A percentile compares a stretch with the other conserved stretches of the same genome.
phyloP scores from a whole-genome alignment of 495 filamentous ascomycete genomes.

The Penicillium herquei region DNA sequence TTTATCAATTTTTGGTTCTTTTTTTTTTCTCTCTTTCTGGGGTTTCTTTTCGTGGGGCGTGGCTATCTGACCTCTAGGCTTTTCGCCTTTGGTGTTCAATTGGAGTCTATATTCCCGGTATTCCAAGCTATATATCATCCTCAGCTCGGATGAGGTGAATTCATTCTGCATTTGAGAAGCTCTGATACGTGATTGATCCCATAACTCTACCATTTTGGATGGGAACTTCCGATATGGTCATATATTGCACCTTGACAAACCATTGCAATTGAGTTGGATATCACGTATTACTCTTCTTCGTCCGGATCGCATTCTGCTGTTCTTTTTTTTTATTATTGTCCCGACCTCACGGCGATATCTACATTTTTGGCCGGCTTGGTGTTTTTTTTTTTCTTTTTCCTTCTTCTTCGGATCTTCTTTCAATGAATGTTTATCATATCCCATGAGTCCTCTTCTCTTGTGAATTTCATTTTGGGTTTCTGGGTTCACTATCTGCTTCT shows the following conservation, averaged over 20 bases:
- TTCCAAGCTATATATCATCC: neutral
- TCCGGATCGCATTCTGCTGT: slow-evolving; percentile 7
- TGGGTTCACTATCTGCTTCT: neutral
- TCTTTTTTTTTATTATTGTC: neutral
- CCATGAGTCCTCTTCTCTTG: neutral
- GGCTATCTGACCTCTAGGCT: neutral
- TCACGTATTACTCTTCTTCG: neutral
- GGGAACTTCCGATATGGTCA: slow-evolving; percentile 2
- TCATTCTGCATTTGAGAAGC: slow-evolving; percentile 12
- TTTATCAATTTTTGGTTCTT: neutral
- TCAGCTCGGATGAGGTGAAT: neutral
- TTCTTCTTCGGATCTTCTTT: neutral
- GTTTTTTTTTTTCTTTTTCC: slow-evolving; percentile 1
- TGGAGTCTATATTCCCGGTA: neutral
- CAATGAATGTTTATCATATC: slow-evolving; percentile 1
- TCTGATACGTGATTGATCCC: slow-evolving; percentile 6
- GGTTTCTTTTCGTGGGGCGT: neutral
- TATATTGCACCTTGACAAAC: slow-evolving; percentile 2
- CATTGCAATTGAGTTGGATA: neutral
- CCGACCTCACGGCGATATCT: slow-evolving; percentile 3
- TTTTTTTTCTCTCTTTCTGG: neutral
- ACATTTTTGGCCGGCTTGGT: slow-evolving; percentile 1
- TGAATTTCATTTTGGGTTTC: neutral
- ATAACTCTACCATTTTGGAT: neutral
- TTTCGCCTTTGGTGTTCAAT: neutral